Base-by-base conservation (phyloP, 2,329 filamentous ascomycete genomes). In the Colletotrichum somersetense region DNA sequence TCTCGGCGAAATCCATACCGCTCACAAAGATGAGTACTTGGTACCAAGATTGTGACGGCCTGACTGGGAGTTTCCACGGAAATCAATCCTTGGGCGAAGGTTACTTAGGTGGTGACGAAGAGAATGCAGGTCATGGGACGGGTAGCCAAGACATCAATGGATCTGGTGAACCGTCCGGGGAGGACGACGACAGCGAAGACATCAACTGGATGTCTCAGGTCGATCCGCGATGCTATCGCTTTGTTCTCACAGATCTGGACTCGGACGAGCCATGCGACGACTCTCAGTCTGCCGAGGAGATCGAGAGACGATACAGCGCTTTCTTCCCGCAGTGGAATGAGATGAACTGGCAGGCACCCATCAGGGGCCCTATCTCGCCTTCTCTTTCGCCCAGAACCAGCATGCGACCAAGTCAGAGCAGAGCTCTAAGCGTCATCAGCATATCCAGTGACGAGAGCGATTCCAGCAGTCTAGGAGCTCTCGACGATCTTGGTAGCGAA, bases 381-480 rank as follows among this genome's bases (percentile, higher is more conserved):
- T 30, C 57, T 1, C 18, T 67, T 23, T 71, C 67, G 2, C 67
- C 67, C 23, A 56, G 26, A n/a, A 40, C 67, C 46, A 62, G 33
- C 44, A 40, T 56, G 16, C 35, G 12, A 4, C 23, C 18, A 11
- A n/a, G 35, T 7, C 18, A 1, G 18, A 26, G 11, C 30, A 70
- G 53, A 35, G 20, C 55, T 50, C 20, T 18, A 26, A 66, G 55
- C 26, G 7, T 57, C 46, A 26, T 50, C 16, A 64, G 55, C 48
- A 16, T 48, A 20, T 69, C 48, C 30, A 64, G 48, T n/a, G 5
- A 42, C n/a, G 62, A 55, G 58, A 50, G 20, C 44, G 59, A 38
- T 23, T 18, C 16, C 23, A 33, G 57, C 23, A 8, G 5, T 26
- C 38, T 18, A 14, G 40, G 38, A 14, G 20, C 23, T 11, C 14